These are phyloP conservation scores for Fusarium illudens DNA, from an alignment of 2,329 filamentous ascomycete species.

Conservation along the genomic window DNA sequence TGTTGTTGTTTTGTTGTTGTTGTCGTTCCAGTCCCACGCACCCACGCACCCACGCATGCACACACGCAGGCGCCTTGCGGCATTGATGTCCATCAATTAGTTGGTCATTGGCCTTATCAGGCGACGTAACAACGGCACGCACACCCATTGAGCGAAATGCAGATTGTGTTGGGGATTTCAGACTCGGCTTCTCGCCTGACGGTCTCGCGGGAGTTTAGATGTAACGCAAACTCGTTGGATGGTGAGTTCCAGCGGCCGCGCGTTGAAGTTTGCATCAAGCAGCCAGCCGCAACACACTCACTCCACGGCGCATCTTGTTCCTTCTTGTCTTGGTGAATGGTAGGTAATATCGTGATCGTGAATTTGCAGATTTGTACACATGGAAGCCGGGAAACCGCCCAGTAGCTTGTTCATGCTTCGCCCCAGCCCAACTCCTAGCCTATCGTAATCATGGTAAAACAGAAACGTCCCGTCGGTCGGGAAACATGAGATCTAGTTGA, in stretches of 20 bases:
- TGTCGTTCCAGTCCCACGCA: background rate
- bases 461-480: slow-evolving; percentile 21
- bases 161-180: slow-evolving; percentile 6
- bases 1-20: too few species aligned
- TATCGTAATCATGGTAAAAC: slow-evolving; percentile 34
- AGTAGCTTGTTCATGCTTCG: slow-evolving; percentile 6
- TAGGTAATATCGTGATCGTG: slow-evolving; percentile 19
- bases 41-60: background rate
- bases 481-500: slow-evolving; percentile 45
- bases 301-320: slow-evolving; percentile 6
- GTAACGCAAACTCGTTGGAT: slow-evolving; percentile 20
- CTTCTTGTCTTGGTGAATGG: background rate
- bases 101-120: background rate
- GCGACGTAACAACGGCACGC: background rate
- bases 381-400: slow-evolving; percentile 15
- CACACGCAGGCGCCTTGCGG: background rate
- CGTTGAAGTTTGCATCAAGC: background rate
- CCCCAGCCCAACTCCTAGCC: slow-evolving; percentile 27
- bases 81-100: background rate
- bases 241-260: background rate
- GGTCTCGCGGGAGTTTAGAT: background rate
- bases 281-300: background rate
- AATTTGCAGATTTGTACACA: slow-evolving; percentile 14
- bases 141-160: background rate
- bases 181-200: background rate